phyloP scores from a whole-genome alignment of 2,329 filamentous ascomycete species.

The Pestalotiopsis sp. region DNA sequence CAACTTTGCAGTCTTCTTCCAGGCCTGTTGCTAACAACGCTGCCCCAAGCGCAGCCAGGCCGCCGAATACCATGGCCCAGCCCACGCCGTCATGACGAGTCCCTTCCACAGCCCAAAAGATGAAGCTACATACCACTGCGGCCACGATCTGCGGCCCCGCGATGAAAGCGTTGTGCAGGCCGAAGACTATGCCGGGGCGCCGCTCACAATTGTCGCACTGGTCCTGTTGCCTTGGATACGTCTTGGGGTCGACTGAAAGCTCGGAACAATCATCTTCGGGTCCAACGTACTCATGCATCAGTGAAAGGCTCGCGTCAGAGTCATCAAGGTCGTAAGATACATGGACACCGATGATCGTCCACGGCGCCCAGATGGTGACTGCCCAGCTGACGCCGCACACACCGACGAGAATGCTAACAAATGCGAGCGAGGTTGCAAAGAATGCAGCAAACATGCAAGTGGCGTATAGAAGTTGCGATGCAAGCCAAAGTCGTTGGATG shows the following conservation, averaged over 20 bases:
- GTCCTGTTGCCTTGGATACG: not conserved
- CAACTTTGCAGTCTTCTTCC: not conserved
- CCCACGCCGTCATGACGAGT: not conserved
- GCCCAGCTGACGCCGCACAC: slow-evolving; percentile 9
- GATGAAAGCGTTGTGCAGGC: not conserved
- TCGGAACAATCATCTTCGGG: not conserved
- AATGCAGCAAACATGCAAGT: not conserved
- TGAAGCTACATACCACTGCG: not conserved
- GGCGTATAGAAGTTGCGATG: not conserved
- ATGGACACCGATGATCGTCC: not conserved
- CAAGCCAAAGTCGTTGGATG: not conserved
- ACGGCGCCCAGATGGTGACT: slow-evolving; percentile 7
- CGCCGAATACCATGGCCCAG: not conserved
- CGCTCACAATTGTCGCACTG: not conserved
- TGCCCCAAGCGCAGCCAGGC: not conserved
- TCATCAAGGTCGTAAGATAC: not conserved
- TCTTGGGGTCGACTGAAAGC: not conserved
- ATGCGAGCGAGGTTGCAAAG: not conserved
- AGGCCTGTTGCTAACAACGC: not conserved
- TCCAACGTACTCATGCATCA: not conserved
- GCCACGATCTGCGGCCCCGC: not conserved
- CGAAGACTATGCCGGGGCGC: not conserved
- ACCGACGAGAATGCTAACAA: not conserved
- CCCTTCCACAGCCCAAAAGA: slow-evolving; percentile 40
- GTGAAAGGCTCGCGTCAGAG: not conserved